phyloP scores from a whole-genome alignment of 192 early-diverging fungal species.

The Paraglomus brasilianum region DNA sequence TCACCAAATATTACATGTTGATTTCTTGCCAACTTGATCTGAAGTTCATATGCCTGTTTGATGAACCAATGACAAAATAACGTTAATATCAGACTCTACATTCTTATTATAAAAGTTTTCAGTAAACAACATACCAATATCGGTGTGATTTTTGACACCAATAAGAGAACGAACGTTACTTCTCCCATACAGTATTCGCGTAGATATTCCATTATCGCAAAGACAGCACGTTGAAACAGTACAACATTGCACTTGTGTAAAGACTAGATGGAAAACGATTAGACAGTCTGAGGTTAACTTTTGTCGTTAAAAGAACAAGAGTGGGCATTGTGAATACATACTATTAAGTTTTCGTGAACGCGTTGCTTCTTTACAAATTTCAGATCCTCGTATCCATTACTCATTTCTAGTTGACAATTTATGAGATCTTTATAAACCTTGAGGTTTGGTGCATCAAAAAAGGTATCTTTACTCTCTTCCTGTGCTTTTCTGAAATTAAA shows the following conservation, averaged over 20 bases:
- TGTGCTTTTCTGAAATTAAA: too few species aligned
- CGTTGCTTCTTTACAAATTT: too few species aligned
- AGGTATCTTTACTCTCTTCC: too few species aligned
- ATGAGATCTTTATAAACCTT: too few species aligned
- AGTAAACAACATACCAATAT: slow-evolving; percentile 1
- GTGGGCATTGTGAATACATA: too few species aligned
- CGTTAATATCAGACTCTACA: not conserved
- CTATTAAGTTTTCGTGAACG: too few species aligned
- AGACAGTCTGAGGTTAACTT: too few species aligned
- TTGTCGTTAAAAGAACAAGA: too few species aligned
- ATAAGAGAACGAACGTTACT: slow-evolving; percentile 11
- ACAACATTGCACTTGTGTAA: not conserved
- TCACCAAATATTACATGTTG: slow-evolving; percentile 16
- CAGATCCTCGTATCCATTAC: too few species aligned
- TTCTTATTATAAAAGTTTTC: not conserved
- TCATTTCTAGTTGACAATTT: too few species aligned
- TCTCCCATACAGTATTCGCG: slow-evolving; percentile 17
- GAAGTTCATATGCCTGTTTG: not conserved
- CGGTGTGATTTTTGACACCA: slow-evolving; percentile 11
- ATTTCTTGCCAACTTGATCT: slow-evolving; percentile 3
- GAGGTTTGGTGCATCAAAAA: too few species aligned
- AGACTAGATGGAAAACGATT: not conserved
- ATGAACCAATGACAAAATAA: not conserved
- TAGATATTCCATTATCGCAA: not conserved
- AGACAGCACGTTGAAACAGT: not conserved